phyloP scores from a whole-genome alignment of 371 early-diverging fungal species.

The Zopfochytrium polystomum region DNA sequence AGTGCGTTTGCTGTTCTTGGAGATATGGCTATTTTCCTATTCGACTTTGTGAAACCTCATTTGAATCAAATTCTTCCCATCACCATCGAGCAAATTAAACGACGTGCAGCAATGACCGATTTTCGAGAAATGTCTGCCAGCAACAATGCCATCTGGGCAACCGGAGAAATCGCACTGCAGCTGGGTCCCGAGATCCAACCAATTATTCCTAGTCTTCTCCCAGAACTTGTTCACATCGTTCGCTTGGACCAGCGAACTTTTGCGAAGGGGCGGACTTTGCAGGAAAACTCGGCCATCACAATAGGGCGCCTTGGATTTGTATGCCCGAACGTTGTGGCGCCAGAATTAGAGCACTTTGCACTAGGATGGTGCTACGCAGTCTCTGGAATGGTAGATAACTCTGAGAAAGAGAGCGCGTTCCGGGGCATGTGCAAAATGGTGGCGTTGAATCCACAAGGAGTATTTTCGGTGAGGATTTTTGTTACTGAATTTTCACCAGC shows the following conservation, averaged over 20 bases:
- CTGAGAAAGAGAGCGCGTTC: conserved; percentile 92
- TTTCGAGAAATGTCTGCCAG: conserved; percentile 48
- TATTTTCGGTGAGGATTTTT: conserved; percentile 35
- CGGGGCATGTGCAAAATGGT: conserved; percentile 88
- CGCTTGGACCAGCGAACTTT: conserved; percentile 19
- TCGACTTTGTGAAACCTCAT: conserved; percentile 65
- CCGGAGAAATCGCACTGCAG: conserved; percentile 88
- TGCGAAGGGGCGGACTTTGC: conserved; percentile 54
- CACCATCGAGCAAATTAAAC: conserved; percentile 65
- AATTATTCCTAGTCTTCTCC: conserved; percentile 73
- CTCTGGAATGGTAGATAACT: conserved; percentile 74
- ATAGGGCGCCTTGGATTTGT: conserved; percentile 87
- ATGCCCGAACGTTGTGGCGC: conserved; percentile 68
- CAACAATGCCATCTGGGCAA: conserved; percentile 95
- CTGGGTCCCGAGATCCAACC: conserved; percentile 61
- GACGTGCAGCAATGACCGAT: conserved; percentile 43
- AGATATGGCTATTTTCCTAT: conserved; percentile 85
- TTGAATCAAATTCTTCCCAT: conserved; percentile 67
- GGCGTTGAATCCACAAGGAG: conserved; percentile 78
- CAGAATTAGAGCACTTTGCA: conserved; percentile 31
- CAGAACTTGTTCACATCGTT: conserved; percentile 77
- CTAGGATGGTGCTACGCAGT: conserved; percentile 56
- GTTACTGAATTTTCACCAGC: conserved; percentile 6
- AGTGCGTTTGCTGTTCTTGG: conserved; percentile 92
- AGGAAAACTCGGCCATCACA: conserved; percentile 93